A percentile compares a stretch with the other conserved stretches of the same genome.
Conservation (phyloP, 371 early-diverging fungal species). For the Amoeboaphelidium protococcarum region DNA sequence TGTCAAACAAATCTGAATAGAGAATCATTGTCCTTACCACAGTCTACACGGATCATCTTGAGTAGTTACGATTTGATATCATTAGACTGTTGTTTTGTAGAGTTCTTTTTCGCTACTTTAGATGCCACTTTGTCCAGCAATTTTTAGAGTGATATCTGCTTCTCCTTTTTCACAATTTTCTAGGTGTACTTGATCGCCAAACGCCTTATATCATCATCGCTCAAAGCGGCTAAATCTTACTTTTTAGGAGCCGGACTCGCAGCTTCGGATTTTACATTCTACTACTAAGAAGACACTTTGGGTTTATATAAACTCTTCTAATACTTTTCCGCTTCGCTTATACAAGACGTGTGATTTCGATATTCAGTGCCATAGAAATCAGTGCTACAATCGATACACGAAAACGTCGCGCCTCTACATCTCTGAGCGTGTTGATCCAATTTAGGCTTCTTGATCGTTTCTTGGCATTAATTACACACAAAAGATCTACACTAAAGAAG, state of each 20-base stretch:
- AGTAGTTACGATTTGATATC: too few species aligned
- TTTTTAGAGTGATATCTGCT: background rate
- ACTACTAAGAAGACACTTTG: conserved; percentile 1
- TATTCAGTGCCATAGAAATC: conserved; percentile 51
- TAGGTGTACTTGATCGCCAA: background rate
- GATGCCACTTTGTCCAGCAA: background rate
- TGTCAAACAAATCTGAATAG: too few species aligned
- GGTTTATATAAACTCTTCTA: conserved; percentile 13
- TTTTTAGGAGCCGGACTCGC: conserved; percentile 3
- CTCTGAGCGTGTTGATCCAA: conserved; percentile 46
- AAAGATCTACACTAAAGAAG: too few species aligned
- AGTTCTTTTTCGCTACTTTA: too few species aligned
- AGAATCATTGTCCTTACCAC: too few species aligned
- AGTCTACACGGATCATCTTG: too few species aligned
- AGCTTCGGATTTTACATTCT: background rate
- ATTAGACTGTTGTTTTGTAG: too few species aligned
- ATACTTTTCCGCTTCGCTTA: conserved; percentile 73
- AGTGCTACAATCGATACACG: conserved; percentile 70
- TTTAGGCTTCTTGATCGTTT: conserved; percentile 73
- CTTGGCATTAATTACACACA: conserved; percentile 63
- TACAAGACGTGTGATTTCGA: conserved; percentile 53
- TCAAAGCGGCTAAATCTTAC: conserved; percentile 3
- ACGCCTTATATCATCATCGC: background rate
- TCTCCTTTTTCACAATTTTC: background rate
- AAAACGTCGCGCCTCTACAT: conserved; percentile 52